These are phyloP conservation scores for Aspergillus fumigatus DNA, from an alignment of 2,329 filamentous ascomycete species.

Conservation along the genomic window DNA sequence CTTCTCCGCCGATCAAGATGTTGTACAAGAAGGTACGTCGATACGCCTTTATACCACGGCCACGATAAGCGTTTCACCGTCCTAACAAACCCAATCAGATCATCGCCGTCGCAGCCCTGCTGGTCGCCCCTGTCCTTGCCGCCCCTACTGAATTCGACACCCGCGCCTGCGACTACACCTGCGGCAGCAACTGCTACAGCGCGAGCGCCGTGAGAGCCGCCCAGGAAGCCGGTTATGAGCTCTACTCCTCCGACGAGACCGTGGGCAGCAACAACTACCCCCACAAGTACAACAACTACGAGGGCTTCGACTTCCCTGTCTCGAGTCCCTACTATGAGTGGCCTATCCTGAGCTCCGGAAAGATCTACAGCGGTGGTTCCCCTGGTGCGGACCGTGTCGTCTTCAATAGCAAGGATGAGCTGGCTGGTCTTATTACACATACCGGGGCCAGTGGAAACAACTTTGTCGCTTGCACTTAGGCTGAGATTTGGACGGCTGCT, in stretches of 20 bases:
- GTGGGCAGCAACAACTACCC: conserved; percentile 47
- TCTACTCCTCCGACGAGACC: conserved; percentile 40
- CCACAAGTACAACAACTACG: conserved; percentile 58
- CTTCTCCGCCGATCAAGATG: conserved; percentile 14
- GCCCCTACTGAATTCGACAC: conserved; percentile 28
- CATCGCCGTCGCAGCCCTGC: conserved; percentile 11
- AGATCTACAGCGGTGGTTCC: conserved; percentile 54
- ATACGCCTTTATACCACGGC: background rate
- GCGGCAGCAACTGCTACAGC: conserved; percentile 52
- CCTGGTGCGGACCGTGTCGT: conserved; percentile 65
- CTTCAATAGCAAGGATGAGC: conserved; percentile 53
- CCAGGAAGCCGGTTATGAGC: conserved; percentile 48
- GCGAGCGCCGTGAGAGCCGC: conserved; percentile 48
- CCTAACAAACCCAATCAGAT: conserved; percentile 1
- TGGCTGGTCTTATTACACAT: conserved; percentile 65
- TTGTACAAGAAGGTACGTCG: conserved; percentile 20
- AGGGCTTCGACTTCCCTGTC: conserved; percentile 58
- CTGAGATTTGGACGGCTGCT: background rate
- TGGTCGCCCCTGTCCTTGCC: conserved; percentile 21
- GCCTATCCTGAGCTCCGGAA: conserved; percentile 49
- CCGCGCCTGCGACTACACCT: conserved; percentile 48
- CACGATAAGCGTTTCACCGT: background rate
- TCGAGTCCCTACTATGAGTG: conserved; percentile 60
- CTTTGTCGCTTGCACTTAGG: conserved; percentile 57
- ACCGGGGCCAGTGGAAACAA: conserved; percentile 64